These are phyloP conservation scores for Herpetomonas tarakana DNA, from an alignment of 208 protist genomes.

Conservation along the genomic window DNA sequence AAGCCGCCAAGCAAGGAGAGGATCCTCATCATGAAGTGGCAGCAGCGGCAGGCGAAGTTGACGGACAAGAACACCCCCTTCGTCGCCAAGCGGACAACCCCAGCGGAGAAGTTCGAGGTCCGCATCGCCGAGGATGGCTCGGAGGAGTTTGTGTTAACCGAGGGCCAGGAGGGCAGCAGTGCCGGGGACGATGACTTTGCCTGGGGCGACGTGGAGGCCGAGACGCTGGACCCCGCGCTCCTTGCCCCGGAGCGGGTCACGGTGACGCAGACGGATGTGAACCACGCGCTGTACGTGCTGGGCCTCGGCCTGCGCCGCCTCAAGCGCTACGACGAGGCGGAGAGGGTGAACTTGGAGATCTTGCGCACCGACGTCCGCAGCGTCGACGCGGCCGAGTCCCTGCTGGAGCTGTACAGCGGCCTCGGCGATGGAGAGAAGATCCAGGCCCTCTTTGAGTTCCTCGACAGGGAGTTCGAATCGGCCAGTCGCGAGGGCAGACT, in stretches of 20 bases:
- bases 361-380: slow-evolving; percentile 38
- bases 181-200: slow-evolving; percentile 20
- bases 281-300: slow-evolving; percentile 73
- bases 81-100: too few species aligned
- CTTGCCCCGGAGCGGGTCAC: slow-evolving; percentile 17
- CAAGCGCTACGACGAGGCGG: slow-evolving; percentile 35
- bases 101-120: slow-evolving; percentile 21
- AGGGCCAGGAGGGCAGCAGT: too few species aligned
- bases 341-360: slow-evolving; percentile 40
- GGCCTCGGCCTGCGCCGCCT: slow-evolving; percentile 50
- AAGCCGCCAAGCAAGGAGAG: slow-evolving; percentile 25
- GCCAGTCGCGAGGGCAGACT: too few species aligned
- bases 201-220: slow-evolving; percentile 19
- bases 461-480: too few species aligned
- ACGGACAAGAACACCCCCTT: slow-evolving; percentile 18
- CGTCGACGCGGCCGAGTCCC: slow-evolving; percentile 66
- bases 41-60: slow-evolving; percentile 31
- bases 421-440: slow-evolving; percentile 33
- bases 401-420: slow-evolving; percentile 72
- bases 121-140: slow-evolving; percentile 13
- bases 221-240: slow-evolving; percentile 14
- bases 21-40: slow-evolving; percentile 26
- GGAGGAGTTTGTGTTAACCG: too few species aligned
- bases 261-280: slow-evolving; percentile 45
- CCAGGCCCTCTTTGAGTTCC: too few species aligned